phyloP scores from a whole-genome alignment of 2,329 filamentous ascomycete species.

The Grosmannia clavigera region DNA sequence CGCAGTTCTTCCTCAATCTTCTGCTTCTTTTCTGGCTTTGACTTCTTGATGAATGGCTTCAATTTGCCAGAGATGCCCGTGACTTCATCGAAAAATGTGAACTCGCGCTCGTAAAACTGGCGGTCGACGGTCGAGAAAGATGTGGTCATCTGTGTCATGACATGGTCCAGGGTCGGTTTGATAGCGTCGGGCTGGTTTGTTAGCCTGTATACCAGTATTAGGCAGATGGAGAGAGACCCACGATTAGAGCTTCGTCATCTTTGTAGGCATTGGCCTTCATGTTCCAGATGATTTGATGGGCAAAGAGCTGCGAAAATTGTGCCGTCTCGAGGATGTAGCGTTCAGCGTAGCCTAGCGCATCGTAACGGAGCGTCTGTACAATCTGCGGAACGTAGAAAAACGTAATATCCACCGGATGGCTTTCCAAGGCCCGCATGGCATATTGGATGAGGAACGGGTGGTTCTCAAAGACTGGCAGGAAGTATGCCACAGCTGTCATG shows the following conservation, averaged over 20 bases:
- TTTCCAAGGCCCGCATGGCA: constrained; percentile 87
- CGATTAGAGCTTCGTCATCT: constrained; percentile 80
- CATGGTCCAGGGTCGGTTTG: constrained; percentile 85
- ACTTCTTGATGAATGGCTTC: constrained; percentile 80
- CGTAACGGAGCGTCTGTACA: constrained; percentile 87
- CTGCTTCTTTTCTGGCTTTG: constrained; percentile 94
- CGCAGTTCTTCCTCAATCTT: constrained; percentile 98
- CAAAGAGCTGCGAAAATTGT: constrained; percentile 94
- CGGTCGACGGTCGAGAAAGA: constrained; percentile 72
- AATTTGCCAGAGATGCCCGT: constrained; percentile 92
- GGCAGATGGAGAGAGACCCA: constrained; percentile 27
- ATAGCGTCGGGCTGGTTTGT: constrained; percentile 63
- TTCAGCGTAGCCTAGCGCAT: constrained; percentile 86
- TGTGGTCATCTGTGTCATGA: constrained; percentile 70
- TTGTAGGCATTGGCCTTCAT: constrained; percentile 99
- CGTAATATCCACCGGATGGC: constrained; percentile 88
- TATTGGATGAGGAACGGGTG: constrained; percentile 93
- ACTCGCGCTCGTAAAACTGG: constrained; percentile 86
- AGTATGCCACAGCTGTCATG: constrained; percentile 84
- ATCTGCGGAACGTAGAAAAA: constrained; percentile 99
- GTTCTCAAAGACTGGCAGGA: constrained; percentile 80
- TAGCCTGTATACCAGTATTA: not conserved
- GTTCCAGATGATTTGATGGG: constrained; percentile 99
- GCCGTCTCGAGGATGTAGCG: constrained; percentile 95
- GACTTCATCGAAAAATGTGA: constrained; percentile 95